Base-by-base conservation (phyloP, 805 yeast genomes). In the Pichia sporocuriosa region DNA sequence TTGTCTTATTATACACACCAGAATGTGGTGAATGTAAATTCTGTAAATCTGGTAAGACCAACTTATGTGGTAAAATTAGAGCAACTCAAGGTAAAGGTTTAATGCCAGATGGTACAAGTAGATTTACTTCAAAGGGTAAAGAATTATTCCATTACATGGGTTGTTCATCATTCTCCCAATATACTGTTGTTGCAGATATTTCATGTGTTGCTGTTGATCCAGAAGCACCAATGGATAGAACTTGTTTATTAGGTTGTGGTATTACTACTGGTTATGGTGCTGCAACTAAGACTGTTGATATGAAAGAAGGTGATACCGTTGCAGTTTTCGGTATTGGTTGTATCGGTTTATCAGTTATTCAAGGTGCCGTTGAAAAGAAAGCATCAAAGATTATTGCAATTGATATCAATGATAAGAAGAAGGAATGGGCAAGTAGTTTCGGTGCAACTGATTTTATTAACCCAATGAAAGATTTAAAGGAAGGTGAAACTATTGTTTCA, bases 201-300 rank as follows among this genome's bases (percentile, higher is more conserved):
- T 88, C 97, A 11, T 86, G 93, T 35, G 98, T 89, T 44, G 93
- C 95, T 15, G 86, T 93, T 51, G 79, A 87, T 63, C 81, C 82
- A 45, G 66, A 76, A 51, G 97, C 96, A 45, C 84, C 86, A 47
- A 72, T 80, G 62, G 95, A 86, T 59, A 78, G 82, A 59, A 84
- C 89, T 30, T 88, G 97, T 70, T 68, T 94, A 63, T 76, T 94
- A 56, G 99, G 98, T 39, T 93, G 98, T 66, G 98, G 98, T 72
- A 85, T 93, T 57, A 93, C 98, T 41, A 93, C 98, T 40, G 98
- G 98, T 50, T 85, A 85, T 61, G 98, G 99, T 65, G 96, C 97
- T 39, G 98, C 97, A 41, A 76, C 84, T 54, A 85, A 85, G 69
- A 86, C 96, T 39, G 97, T 97, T 46, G 73, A 85, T 55, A 90